A percentile compares a stretch with the other conserved stretches of the same genome.
phyloP scores from a whole-genome alignment of 345 rosid genomes.

The Noccaea caerulescens region DNA sequence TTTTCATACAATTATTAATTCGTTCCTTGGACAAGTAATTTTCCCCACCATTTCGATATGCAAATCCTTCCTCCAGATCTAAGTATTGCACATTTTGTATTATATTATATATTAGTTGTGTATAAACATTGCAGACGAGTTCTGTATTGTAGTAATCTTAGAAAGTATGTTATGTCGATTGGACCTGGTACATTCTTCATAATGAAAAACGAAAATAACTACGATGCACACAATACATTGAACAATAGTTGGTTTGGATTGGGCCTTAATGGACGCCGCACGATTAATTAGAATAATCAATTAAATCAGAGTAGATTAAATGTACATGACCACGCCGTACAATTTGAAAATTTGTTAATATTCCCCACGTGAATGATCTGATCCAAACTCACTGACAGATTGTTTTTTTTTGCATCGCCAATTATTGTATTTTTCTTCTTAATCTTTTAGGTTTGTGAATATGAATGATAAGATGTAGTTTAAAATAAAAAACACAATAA shows the following conservation, averaged over 20 bases:
- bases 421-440: background rate
- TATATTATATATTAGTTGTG: no score
- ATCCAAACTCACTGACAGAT: constrained; percentile 41
- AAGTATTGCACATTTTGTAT: no score
- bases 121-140: no score
- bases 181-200: no score
- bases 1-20: no score
- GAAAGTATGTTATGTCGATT: no score
- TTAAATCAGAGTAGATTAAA: constrained; percentile 27
- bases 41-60: no score
- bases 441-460: constrained; percentile 17
- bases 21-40: no score
- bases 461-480: constrained; percentile 21
- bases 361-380: constrained; percentile 42
- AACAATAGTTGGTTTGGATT: constrained; percentile 22
- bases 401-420: constrained; percentile 12
- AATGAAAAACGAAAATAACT: background rate
- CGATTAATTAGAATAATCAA: constrained; percentile 29
- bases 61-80: no score
- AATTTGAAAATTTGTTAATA: constrained; percentile 21
- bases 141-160: no score
- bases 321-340: constrained; percentile 44
- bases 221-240: constrained; percentile 12
- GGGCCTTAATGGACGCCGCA: constrained; percentile 24
- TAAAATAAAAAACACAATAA: background rate